Conservation (phyloP, 108 stramenopile species). For the Nannochloropsis gaditana region DNA sequence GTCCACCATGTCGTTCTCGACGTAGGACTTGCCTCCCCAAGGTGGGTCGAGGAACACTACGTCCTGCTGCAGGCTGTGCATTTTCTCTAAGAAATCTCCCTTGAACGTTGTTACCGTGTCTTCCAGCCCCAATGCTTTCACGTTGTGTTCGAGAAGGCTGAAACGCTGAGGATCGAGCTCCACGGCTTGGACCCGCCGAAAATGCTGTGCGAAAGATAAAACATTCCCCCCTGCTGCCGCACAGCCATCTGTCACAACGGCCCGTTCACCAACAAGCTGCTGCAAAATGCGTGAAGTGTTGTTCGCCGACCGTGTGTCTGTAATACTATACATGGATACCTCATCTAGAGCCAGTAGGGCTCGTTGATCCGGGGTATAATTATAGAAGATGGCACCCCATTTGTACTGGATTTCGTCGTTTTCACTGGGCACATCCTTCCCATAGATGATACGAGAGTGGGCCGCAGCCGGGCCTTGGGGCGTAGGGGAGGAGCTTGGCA, state of each 20-base stretch:
- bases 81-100: conserved; percentile 2
- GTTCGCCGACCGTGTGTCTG: background rate
- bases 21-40: background rate
- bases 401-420: conserved; percentile 7
- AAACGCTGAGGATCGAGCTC: background rate
- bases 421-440: background rate
- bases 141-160: conserved; percentile 9
- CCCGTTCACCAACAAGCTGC: background rate
- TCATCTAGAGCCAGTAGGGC: conserved; percentile 2
- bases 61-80: background rate
- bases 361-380: background rate
- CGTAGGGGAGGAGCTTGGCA: background rate
- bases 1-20: conserved; percentile 13
- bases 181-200: conserved; percentile 16
- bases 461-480: background rate
- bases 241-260: background rate
- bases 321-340: conserved; percentile 9
- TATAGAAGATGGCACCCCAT: conserved; percentile 17
- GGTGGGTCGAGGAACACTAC: conserved; percentile 14
- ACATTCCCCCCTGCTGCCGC: background rate
- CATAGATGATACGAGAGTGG: background rate
- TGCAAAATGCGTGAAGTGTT: background rate
- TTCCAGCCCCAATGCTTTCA: background rate
- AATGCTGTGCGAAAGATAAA: background rate
- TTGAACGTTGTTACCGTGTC: background rate